phyloP scores from a whole-genome alignment of 2,329 filamentous ascomycete genomes.

The Amauroascus verrucosus region DNA sequence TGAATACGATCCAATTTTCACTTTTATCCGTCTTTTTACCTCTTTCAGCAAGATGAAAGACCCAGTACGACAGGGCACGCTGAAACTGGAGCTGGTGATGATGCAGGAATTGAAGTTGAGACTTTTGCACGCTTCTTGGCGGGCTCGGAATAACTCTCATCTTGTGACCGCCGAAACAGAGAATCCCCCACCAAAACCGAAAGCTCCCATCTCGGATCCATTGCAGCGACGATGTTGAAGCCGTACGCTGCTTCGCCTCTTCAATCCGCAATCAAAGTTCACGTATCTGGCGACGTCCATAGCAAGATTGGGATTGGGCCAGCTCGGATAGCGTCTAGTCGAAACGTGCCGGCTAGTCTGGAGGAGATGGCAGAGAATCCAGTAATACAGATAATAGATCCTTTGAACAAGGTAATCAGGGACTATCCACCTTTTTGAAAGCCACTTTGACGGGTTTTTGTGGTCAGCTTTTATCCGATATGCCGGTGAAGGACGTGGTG shows the following conservation, averaged over 20 bases:
- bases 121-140: slow-evolving; percentile 12
- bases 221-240: neutral
- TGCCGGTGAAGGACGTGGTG: neutral
- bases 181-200: neutral
- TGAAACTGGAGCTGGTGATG: slow-evolving; percentile 3
- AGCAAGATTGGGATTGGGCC: neutral
- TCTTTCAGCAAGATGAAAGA: neutral
- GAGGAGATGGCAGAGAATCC: neutral
- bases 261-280: neutral
- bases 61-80: neutral
- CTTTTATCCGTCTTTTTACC: neutral
- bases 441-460: neutral
- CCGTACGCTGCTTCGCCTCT: neutral
- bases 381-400: neutral
- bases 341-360: neutral
- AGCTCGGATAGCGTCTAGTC: neutral
- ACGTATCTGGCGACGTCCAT: too few species aligned
- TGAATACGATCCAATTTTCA: neutral
- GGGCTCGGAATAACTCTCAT: slow-evolving; percentile 15
- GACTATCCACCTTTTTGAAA: neutral
- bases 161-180: slow-evolving; percentile 13
- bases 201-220: neutral
- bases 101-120: slow-evolving; percentile 5
- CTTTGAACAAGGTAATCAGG: neutral
- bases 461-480: neutral